Percentiles rank a stretch among this genome's conserved stretches.
These are phyloP conservation scores for Mucor indicus DNA, from an alignment of 371 early-diverging fungal species.

Conservation along the genomic window DNA sequence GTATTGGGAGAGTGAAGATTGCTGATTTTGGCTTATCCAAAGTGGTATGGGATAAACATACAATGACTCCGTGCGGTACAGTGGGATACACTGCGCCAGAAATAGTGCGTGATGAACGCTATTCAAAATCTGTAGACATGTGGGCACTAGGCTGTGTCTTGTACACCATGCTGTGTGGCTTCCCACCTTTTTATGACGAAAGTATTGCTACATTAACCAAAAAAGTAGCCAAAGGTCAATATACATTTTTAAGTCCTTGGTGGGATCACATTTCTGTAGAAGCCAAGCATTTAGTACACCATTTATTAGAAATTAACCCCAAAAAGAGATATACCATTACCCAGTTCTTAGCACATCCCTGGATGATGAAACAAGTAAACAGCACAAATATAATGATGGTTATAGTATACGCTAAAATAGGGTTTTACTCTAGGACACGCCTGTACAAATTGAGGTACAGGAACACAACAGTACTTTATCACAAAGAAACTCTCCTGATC, in stretches of 20 bases:
- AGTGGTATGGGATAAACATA: slow-evolving; percentile 76
- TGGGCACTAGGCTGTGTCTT: slow-evolving; percentile 94
- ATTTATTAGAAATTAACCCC: slow-evolving; percentile 83
- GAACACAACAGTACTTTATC: neutral
- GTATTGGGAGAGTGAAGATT: slow-evolving; percentile 80
- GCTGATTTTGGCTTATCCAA: slow-evolving; percentile 88
- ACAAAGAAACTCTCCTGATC: slow-evolving; percentile 17
- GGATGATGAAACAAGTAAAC: slow-evolving; percentile 23
- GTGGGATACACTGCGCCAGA: slow-evolving; percentile 93
- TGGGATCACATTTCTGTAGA: slow-evolving; percentile 81
- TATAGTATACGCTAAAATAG: neutral
- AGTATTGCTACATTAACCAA: slow-evolving; percentile 71
- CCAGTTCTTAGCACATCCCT: slow-evolving; percentile 52
- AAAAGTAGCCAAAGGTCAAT: slow-evolving; percentile 76
- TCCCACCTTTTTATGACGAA: slow-evolving; percentile 89
- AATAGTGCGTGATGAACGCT: slow-evolving; percentile 77
- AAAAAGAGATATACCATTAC: slow-evolving; percentile 78
- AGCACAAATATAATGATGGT: neutral
- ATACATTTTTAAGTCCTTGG: slow-evolving; percentile 80
- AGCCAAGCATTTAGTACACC: slow-evolving; percentile 79
- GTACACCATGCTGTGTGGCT: slow-evolving; percentile 86
- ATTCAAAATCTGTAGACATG: slow-evolving; percentile 87
- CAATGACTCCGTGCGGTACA: slow-evolving; percentile 90
- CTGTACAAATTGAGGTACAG: neutral
- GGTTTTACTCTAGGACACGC: neutral